A percentile compares a stretch with the other conserved stretches of the same genome.
These are phyloP conservation scores for Eragrostis tef DNA, from an alignment of 202 grass and related monocot species.

Conservation along the genomic window DNA sequence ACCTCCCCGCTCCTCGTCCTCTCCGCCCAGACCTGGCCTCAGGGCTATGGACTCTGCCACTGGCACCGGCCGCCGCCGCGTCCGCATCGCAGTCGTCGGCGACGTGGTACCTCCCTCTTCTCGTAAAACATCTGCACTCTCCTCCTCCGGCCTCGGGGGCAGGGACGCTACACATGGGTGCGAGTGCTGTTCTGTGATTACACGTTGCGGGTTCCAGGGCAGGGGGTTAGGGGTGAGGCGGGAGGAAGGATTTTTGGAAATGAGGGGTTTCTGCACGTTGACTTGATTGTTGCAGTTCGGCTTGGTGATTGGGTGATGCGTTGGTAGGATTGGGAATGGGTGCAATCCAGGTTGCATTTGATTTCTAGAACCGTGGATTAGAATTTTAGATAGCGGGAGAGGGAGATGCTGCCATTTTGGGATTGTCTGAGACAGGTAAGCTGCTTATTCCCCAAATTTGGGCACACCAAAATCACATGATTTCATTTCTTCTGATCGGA, in stretches of 20 bases:
- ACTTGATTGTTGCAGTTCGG: slow-evolving; percentile 28
- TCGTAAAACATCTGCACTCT: neutral
- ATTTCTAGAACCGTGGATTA: slow-evolving; percentile 11
- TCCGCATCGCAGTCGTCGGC: too few relatives aligned
- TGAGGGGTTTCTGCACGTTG: slow-evolving; percentile 8
- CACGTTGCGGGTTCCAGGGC: neutral
- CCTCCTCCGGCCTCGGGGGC: neutral
- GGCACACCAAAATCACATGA: neutral
- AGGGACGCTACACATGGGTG: neutral
- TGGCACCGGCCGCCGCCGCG: too few relatives aligned
- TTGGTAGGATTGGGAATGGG: neutral
- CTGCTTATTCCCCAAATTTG: slow-evolving; percentile 3
- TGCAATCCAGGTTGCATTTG: neutral
- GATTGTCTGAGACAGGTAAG: neutral
- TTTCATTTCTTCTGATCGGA: neutral
- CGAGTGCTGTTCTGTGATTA: neutral
- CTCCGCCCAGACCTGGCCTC: slow-evolving; percentile 10
- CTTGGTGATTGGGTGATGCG: neutral
- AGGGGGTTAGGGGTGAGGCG: neutral
- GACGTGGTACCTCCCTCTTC: slow-evolving; percentile 65
- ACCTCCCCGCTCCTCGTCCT: slow-evolving; percentile 6
- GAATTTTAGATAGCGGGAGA: neutral
- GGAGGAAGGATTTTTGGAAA: neutral
- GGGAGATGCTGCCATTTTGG: neutral
- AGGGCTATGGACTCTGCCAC: slow-evolving; percentile 42